A percentile compares a stretch with the other conserved stretches of the same genome.
Evolutionary conservation across 495 filamentous ascomycete species (phyloP).

Genomic region (Arthonia radiata): DNA sequence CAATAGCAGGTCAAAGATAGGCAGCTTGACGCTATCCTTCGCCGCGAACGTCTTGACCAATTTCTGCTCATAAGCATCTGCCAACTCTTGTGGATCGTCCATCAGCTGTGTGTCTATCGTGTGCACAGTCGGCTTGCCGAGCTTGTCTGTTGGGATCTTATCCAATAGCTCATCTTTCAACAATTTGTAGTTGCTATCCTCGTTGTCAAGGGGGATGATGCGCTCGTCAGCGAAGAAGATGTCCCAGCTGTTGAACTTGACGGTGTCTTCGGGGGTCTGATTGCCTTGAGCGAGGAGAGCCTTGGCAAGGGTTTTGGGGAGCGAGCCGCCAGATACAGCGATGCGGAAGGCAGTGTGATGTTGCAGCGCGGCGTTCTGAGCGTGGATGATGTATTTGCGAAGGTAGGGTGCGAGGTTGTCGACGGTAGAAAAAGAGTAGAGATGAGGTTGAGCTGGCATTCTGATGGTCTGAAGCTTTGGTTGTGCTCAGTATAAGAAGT

Average conservation of each 20-base stretch:
- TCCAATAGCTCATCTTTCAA: constrained; percentile 67
- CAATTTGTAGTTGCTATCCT: constrained; percentile 80
- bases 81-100: constrained; percentile 70
- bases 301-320: constrained; percentile 62
- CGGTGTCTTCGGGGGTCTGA: constrained; percentile 29
- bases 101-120: constrained; percentile 49
- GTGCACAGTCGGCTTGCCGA: constrained; percentile 43
- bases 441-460: constrained; percentile 34
- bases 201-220: constrained; percentile 69
- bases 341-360: constrained; percentile 74
- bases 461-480: no score
- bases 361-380: constrained; percentile 49
- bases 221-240: constrained; percentile 98
- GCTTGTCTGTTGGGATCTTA: constrained; percentile 50
- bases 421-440: constrained; percentile 52
- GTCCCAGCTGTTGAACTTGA: constrained; percentile 74
- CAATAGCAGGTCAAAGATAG: constrained; percentile 80
- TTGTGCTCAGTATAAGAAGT: no score
- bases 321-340: constrained; percentile 80
- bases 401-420: constrained; percentile 48
- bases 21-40: constrained; percentile 25
- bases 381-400: constrained; percentile 52
- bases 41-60: constrained; percentile 36
- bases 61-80: constrained; percentile 78
- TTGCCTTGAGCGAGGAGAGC: constrained; percentile 43